Evolutionary conservation across 805 yeast genomes (phyloP).

Genomic region (Nakazawaea laoshanensis): DNA sequence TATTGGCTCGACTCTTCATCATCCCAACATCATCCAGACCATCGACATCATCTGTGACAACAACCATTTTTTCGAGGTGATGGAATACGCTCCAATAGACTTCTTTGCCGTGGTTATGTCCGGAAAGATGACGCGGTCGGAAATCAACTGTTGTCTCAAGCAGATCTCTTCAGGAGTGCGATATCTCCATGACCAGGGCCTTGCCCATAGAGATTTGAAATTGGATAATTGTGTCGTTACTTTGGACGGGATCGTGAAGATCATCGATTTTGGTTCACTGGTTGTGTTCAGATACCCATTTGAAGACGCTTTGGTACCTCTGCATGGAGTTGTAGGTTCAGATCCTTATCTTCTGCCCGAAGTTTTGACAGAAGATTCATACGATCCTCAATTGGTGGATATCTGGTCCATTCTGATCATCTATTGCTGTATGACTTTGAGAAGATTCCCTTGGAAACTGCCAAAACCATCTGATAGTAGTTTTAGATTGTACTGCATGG

Average conservation of each 20-base stretch:
- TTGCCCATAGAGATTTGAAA: constrained; percentile 78
- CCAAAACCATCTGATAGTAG: constrained; percentile 66
- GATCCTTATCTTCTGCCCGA: constrained; percentile 88
- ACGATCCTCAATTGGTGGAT: constrained; percentile 75
- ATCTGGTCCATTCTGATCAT: constrained; percentile 82
- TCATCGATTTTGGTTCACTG: constrained; percentile 81
- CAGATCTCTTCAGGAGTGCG: constrained; percentile 67
- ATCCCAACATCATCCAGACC: constrained; percentile 74
- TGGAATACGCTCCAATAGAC: constrained; percentile 83
- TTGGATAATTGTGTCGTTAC: constrained; percentile 79
- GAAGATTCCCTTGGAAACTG: constrained; percentile 84
- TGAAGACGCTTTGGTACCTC: constrained; percentile 46
- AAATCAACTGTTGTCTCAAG: constrained; percentile 73
- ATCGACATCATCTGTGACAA: constrained; percentile 65
- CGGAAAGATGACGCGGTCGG: constrained; percentile 72
- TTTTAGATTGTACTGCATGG: constrained; percentile 53
- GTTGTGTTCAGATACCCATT: constrained; percentile 76
- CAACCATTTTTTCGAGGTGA: constrained; percentile 68
- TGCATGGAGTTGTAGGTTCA: constrained; percentile 76
- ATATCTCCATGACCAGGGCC: constrained; percentile 68
- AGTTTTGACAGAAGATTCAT: constrained; percentile 46
- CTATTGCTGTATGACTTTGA: constrained; percentile 79
- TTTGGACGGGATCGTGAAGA: constrained; percentile 60
- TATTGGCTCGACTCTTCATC: constrained; percentile 75
- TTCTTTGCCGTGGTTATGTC: constrained; percentile 85